Conservation (phyloP, 2,329 filamentous ascomycete genomes). For the Ceratocystis eucalypticola region DNA sequence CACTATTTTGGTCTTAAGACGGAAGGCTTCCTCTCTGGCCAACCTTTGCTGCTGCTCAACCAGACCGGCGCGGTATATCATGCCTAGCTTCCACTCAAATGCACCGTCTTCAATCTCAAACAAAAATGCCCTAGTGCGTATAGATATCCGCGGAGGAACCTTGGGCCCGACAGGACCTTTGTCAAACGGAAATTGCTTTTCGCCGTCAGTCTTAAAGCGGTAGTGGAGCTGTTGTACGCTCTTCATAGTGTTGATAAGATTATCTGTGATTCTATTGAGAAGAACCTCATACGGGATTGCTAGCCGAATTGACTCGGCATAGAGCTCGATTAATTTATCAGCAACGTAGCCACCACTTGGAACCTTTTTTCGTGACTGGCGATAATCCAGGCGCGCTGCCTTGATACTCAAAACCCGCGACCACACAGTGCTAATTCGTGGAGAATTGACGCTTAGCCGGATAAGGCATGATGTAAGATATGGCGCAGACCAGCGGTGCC, state of each 20-base stretch:
- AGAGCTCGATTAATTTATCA: slow-evolving; percentile 72
- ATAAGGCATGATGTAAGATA: slow-evolving; percentile 65
- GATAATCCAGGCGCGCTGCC: slow-evolving; percentile 62
- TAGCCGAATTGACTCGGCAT: slow-evolving; percentile 71
- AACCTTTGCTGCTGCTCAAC: slow-evolving; percentile 82
- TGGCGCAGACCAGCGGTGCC: slow-evolving; percentile 75
- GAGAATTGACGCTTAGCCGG: slow-evolving; percentile 77
- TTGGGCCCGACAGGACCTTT: slow-evolving; percentile 81
- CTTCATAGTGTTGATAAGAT: slow-evolving; percentile 76
- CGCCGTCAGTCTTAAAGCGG: slow-evolving; percentile 63
- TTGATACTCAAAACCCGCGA: slow-evolving; percentile 76
- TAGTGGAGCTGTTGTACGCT: slow-evolving; percentile 84
- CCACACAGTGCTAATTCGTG: slow-evolving; percentile 73
- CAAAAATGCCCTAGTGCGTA: slow-evolving; percentile 67
- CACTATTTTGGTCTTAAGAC: slow-evolving; percentile 73
- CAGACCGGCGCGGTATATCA: slow-evolving; percentile 81
- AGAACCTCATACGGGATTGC: slow-evolving; percentile 85
- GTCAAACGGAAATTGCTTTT: slow-evolving; percentile 66
- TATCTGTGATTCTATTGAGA: slow-evolving; percentile 84
- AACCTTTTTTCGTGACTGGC: slow-evolving; percentile 59
- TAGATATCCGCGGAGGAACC: slow-evolving; percentile 67
- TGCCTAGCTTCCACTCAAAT: slow-evolving; percentile 93
- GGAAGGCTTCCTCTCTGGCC: slow-evolving; percentile 80
- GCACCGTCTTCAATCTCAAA: slow-evolving; percentile 92
- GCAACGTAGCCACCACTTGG: slow-evolving; percentile 45